Percentiles rank a stretch among this genome's conserved stretches.
Conservation (phyloP, 768 basidiomycete species). For the Rhizopogon sp. region DNA sequence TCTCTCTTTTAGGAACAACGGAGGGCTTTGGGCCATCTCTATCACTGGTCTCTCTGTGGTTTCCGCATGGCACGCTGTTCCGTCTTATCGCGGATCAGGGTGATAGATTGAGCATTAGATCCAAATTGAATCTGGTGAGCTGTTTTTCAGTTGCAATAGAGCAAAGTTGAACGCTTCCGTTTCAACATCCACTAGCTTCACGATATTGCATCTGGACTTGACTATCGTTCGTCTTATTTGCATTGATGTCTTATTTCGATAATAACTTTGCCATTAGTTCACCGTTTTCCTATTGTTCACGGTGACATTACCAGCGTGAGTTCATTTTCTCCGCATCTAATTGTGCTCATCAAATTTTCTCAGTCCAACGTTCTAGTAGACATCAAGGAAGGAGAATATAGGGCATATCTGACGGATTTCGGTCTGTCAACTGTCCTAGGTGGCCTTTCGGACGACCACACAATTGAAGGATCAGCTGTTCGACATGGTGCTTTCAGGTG, state of each 20-base stretch:
- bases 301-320: conserved; percentile 3
- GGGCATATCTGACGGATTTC: conserved; percentile 36
- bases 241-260: not conserved
- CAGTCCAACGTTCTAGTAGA: conserved; percentile 40
- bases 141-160: not conserved
- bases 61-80: conserved; percentile 1
- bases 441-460: conserved; percentile 7
- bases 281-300: not conserved
- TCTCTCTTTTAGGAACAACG: conserved; percentile 10
- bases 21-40: conserved; percentile 9
- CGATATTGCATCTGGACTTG: not conserved
- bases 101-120: conserved; percentile 1
- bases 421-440: conserved; percentile 34
- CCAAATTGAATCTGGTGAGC: conserved; percentile 12
- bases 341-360: not conserved
- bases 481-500: conserved; percentile 33
- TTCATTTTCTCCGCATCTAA: not conserved
- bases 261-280: not conserved
- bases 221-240: not conserved
- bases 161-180: not conserved
- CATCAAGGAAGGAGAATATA: conserved; percentile 20
- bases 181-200: not conserved
- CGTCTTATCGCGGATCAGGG: conserved; percentile 3
- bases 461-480: not conserved
- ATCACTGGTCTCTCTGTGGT: conserved; percentile 14